A percentile compares a stretch with the other conserved stretches of the same genome.
phyloP scores from a whole-genome alignment of 1,284 basidiomycete genomes.

The Meira miltonrushii region DNA sequence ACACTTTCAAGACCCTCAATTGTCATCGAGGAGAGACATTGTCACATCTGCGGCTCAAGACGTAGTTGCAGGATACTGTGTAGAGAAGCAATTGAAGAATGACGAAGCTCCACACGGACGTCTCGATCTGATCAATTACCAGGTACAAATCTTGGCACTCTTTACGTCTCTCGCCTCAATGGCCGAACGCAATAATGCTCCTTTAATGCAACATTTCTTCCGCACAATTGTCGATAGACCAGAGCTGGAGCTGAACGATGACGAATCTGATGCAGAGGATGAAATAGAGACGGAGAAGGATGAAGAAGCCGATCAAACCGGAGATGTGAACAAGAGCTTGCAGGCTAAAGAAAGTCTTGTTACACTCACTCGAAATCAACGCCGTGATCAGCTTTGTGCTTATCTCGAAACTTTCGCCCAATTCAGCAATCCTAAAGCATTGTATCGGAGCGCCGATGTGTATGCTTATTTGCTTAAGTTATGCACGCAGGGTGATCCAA shows the following conservation, averaged over 20 bases:
- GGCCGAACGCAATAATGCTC: slow-evolving; percentile 38
- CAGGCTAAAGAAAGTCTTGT: slow-evolving; percentile 2
- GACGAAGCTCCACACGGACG: slow-evolving; percentile 28
- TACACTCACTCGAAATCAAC: slow-evolving; percentile 23
- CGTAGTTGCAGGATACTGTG: neutral
- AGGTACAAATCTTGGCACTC: slow-evolving; percentile 38
- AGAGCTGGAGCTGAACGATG: slow-evolving; percentile 17
- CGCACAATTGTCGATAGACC: slow-evolving; percentile 24
- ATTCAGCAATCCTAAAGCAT: slow-evolving; percentile 82
- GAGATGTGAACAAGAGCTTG: neutral
- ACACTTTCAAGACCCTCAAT: slow-evolving; percentile 37
- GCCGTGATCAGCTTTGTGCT: slow-evolving; percentile 55
- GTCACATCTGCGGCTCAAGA: slow-evolving; percentile 1
- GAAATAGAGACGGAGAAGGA: neutral
- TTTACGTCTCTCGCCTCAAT: slow-evolving; percentile 23
- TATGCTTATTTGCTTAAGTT: slow-evolving; percentile 66
- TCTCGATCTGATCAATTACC: slow-evolving; percentile 42
- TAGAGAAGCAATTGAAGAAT: slow-evolving; percentile 7
- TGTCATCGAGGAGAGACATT: slow-evolving; percentile 18
- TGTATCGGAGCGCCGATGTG: slow-evolving; percentile 67
- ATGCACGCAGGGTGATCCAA: slow-evolving; percentile 78
- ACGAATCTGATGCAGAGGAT: slow-evolving; percentile 4
- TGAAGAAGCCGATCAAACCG: neutral
- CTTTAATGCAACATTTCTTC: slow-evolving; percentile 37
- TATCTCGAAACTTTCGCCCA: slow-evolving; percentile 76